These are phyloP conservation scores for Arachnopeziza araneosa DNA, from an alignment of 2,329 filamentous ascomycete species.

Conservation along the genomic window DNA sequence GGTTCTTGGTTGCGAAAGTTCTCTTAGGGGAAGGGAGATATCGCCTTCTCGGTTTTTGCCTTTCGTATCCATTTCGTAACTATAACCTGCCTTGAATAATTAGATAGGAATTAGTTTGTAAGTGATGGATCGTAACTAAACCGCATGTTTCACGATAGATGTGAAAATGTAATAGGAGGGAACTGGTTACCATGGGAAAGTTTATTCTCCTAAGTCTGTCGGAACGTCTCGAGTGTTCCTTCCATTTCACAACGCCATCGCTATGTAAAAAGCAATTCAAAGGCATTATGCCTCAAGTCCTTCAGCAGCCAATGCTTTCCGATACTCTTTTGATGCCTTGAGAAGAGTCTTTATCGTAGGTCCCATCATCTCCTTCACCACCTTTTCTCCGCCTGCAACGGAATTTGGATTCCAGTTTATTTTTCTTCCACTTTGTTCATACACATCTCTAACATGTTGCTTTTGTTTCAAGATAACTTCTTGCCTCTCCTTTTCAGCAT, in stretches of 20 bases:
- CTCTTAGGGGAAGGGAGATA: slow-evolving; percentile 7
- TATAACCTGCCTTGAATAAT: background rate
- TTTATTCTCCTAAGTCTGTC: slow-evolving; percentile 3
- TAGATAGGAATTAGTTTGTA: background rate
- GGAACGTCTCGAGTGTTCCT: background rate
- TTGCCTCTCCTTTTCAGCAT: slow-evolving; percentile 70
- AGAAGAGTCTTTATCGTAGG: slow-evolving; percentile 67
- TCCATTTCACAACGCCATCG: slow-evolving; percentile 23
- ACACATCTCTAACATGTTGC: slow-evolving; percentile 64
- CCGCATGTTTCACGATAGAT: background rate
- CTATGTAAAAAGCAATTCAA: slow-evolving; percentile 17
- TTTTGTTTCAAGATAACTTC: slow-evolving; percentile 61
- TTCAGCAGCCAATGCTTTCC: slow-evolving; percentile 63
- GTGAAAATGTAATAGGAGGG: background rate
- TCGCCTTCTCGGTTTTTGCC: background rate
- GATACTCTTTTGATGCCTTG: slow-evolving; percentile 66
- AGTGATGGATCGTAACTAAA: background rate
- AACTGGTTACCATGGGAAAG: background rate
- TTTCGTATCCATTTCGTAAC: background rate
- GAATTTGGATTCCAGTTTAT: slow-evolving; percentile 61
- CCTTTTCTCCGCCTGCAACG: slow-evolving; percentile 68
- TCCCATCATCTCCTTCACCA: slow-evolving; percentile 69
- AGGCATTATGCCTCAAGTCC: slow-evolving; percentile 20
- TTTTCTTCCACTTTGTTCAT: slow-evolving; percentile 68
- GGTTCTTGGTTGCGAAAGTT: slow-evolving; percentile 13